Evolutionary conservation across 805 yeast genomes (phyloP).

Genomic region (Brettanomyces naardenensis): DNA sequence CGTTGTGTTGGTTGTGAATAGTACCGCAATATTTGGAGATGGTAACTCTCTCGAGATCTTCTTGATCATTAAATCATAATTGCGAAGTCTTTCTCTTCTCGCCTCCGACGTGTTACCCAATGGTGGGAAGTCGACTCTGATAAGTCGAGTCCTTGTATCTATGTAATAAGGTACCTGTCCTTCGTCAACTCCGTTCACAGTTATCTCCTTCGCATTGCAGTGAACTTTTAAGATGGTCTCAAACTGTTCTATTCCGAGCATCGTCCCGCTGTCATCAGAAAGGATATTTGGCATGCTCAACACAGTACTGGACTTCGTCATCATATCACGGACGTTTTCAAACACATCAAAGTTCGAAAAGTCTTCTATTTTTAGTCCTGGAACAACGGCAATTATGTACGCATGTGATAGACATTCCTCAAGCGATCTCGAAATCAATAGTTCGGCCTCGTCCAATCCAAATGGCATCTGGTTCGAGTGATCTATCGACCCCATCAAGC

Average conservation of each 20-base stretch:
- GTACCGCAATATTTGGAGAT: conserved; percentile 58
- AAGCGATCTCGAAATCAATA: conserved; percentile 14
- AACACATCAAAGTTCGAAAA: conserved; percentile 34
- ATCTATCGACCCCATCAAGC: conserved; percentile 20
- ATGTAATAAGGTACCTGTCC: conserved; percentile 47
- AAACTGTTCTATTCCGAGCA: conserved; percentile 33
- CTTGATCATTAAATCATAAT: conserved; percentile 33
- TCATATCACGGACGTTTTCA: conserved; percentile 41
- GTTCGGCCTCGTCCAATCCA: conserved; percentile 16
- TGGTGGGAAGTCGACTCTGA: conserved; percentile 45
- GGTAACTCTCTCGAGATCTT: conserved; percentile 62
- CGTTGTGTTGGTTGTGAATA: conserved; percentile 41
- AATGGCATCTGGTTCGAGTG: conserved; percentile 26
- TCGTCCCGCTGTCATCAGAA: conserved; percentile 21
- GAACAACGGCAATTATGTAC: conserved; percentile 46
- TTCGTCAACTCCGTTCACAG: conserved; percentile 29
- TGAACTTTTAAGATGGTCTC: conserved; percentile 34
- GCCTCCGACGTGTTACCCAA: conserved; percentile 40
- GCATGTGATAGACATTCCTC: conserved; percentile 46
- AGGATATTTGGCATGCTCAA: conserved; percentile 48
- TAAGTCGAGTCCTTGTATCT: conserved; percentile 56
- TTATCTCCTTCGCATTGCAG: conserved; percentile 44
- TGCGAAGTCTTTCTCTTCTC: conserved; percentile 12
- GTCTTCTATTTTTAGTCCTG: conserved; percentile 43
- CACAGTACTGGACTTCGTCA: conserved; percentile 52